Conservation (phyloP, 495 filamentous ascomycete genomes). For the Neurospora sp. region DNA sequence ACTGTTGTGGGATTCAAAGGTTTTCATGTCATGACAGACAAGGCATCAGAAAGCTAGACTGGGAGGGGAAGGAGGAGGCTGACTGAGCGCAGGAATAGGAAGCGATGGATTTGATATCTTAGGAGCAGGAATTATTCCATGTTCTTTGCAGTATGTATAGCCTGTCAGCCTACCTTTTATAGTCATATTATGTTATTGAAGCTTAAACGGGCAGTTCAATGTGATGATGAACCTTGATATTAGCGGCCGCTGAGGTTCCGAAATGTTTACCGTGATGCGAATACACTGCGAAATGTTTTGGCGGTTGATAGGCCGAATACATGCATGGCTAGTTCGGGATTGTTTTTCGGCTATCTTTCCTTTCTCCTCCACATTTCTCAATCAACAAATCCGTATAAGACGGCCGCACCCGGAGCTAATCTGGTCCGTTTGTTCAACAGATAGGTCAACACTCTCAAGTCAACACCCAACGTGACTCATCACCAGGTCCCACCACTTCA, state of each 20-base stretch:
- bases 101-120: neutral
- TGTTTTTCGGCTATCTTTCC: neutral
- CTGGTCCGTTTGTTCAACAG: neutral
- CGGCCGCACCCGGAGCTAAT: neutral
- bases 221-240: neutral
- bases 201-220: neutral
- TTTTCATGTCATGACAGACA: neutral
- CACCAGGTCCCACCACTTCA: neutral
- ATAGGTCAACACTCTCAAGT: neutral
- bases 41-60: neutral
- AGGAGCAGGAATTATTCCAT: neutral
- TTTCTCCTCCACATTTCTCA: neutral
- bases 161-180: neutral
- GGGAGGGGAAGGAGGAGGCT: neutral
- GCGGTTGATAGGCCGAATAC: neutral
- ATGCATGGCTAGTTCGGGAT: neutral
- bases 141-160: neutral
- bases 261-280: neutral
- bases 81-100: neutral
- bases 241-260: neutral
- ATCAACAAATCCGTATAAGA: neutral
- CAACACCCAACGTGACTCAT: neutral
- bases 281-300: neutral
- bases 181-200: neutral
- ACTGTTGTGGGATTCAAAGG: neutral